A percentile compares a stretch with the other conserved stretches of the same genome.
These are phyloP conservation scores for Groenewaldozyma auringiensis DNA, from an alignment of 1,139 yeast species.

Conservation along the genomic window DNA sequence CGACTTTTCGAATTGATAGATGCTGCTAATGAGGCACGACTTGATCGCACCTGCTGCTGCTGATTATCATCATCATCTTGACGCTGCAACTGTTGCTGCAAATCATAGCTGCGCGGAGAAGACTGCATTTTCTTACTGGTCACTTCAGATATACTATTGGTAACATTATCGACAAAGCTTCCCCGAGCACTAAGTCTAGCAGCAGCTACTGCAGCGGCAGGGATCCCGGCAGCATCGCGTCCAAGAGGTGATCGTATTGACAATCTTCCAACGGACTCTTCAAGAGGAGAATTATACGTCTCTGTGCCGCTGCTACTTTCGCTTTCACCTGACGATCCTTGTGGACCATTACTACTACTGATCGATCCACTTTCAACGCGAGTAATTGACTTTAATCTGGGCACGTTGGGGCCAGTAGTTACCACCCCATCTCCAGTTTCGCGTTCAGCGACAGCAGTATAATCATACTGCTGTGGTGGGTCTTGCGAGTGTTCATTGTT, in stretches of 20 bases:
- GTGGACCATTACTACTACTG: background rate
- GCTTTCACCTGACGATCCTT: background rate
- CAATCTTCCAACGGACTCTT: background rate
- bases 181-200: background rate
- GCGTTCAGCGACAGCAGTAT: background rate
- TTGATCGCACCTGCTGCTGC: slow-evolving; percentile 3
- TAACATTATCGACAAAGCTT: background rate
- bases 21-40: no score
- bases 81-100: slow-evolving; percentile 1
- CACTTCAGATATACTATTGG: background rate
- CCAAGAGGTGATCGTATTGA: background rate
- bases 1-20: background rate
- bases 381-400: background rate
- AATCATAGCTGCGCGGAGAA: slow-evolving; percentile 2
- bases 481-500: no score
- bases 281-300: background rate
- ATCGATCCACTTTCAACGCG: background rate
- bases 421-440: background rate
- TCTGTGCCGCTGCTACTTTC: background rate
- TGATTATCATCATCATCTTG: no score
- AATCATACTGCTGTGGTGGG: background rate
- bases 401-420: background rate
- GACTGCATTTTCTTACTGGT: background rate
- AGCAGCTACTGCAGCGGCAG: background rate
- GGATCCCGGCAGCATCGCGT: background rate